Conservation (phyloP, 345 rosid species). For the Salix brachista region DNA sequence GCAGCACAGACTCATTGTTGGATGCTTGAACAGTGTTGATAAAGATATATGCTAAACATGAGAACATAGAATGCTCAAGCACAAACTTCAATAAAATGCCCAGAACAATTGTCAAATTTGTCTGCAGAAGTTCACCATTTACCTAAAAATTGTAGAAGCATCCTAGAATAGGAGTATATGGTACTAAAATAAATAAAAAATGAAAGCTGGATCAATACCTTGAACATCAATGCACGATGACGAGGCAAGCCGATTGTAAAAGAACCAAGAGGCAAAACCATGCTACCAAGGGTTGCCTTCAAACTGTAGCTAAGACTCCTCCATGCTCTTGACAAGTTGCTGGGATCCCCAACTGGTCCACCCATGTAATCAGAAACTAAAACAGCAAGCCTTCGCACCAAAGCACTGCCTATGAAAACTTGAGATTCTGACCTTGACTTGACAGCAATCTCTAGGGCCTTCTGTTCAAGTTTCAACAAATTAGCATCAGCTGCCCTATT, state of each 20-base stretch:
- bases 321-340: constrained; percentile 68
- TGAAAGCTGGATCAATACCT: constrained; percentile 43
- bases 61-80: neutral
- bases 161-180: neutral
- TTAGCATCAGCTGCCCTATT: constrained; percentile 71
- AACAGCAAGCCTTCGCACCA: constrained; percentile 65
- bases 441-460: constrained; percentile 63
- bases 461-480: constrained; percentile 68
- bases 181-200: neutral
- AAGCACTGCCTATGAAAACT: constrained; percentile 35
- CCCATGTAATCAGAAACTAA: constrained; percentile 92
- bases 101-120: neutral
- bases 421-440: constrained; percentile 53
- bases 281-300: constrained; percentile 70
- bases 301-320: constrained; percentile 66
- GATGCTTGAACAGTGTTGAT: neutral
- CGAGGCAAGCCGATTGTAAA: constrained; percentile 90
- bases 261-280: constrained; percentile 91
- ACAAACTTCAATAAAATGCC: neutral
- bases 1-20: neutral
- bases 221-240: constrained; percentile 91
- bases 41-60: neutral
- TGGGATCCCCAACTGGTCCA: constrained; percentile 79
- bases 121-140: neutral
- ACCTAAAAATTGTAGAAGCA: neutral